Percentiles rank a stretch among this genome's conserved stretches.
phyloP scores from a whole-genome alignment of 129 eudicot species.

The Chrysanthemum seticuspe region DNA sequence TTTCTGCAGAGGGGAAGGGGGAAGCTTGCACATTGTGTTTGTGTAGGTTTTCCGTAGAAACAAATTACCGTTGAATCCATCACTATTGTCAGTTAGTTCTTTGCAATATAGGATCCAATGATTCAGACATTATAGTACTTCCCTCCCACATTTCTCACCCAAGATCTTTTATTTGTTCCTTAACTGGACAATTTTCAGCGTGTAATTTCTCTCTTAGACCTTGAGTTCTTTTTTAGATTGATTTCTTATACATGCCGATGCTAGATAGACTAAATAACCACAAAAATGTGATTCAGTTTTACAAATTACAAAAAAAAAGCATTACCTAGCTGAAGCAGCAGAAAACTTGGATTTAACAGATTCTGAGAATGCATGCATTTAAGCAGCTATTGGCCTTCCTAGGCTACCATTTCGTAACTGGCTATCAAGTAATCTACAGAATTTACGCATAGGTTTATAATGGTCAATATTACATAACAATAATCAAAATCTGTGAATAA shows the following conservation, averaged over 20 bases:
- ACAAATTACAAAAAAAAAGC: not conserved
- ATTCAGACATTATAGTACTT: slow-evolving; percentile 62
- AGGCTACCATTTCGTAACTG: slow-evolving; percentile 46
- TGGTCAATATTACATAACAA: not conserved
- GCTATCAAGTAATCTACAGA: slow-evolving; percentile 28
- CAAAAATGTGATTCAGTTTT: not conserved
- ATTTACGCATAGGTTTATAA: not conserved
- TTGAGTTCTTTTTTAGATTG: slow-evolving; percentile 69
- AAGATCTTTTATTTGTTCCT: slow-evolving; percentile 71
- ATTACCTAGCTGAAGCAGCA: slow-evolving; percentile 74
- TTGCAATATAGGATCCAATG: slow-evolving; percentile 60
- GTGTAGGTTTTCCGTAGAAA: slow-evolving; percentile 43
- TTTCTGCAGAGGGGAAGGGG: slow-evolving; percentile 23
- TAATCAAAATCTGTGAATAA: not conserved
- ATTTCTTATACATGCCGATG: slow-evolving; percentile 64
- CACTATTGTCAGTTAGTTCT: slow-evolving; percentile 9
- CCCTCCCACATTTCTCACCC: slow-evolving; percentile 79
- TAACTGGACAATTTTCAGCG: slow-evolving; percentile 62
- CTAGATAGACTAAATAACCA: not conserved
- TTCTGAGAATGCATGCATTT: slow-evolving; percentile 55
- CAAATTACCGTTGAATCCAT: slow-evolving; percentile 28
- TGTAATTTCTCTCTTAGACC: slow-evolving; percentile 73
- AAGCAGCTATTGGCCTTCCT: slow-evolving; percentile 42
- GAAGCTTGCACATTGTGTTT: slow-evolving; percentile 22
- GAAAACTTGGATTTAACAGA: slow-evolving; percentile 64